phyloP scores from a whole-genome alignment of 345 rosid genomes.

The Brassica incana region DNA sequence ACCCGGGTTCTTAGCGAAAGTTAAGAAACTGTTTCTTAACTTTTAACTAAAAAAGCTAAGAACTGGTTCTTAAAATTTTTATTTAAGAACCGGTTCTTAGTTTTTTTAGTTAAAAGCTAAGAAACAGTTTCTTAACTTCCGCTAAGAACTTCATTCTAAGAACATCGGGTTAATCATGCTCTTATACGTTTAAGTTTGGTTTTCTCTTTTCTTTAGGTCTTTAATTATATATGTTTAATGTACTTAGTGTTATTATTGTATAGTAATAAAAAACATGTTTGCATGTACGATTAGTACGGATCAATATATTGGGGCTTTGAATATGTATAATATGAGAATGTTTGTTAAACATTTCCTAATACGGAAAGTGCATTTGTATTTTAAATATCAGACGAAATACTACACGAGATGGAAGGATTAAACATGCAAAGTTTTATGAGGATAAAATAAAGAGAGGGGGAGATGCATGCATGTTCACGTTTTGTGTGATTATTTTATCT shows the following conservation, averaged over 20 bases:
- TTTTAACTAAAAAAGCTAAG: no score
- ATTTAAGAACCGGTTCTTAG: no score
- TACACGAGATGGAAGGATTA: constrained; percentile 18
- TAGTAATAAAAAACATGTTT: not conserved
- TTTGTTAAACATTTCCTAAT: not conserved
- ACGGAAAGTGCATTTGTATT: constrained; percentile 19
- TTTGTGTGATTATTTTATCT: not conserved
- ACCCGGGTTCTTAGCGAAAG: no score
- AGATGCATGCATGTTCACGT: constrained; percentile 31
- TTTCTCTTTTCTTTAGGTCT: not conserved
- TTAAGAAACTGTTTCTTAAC: no score
- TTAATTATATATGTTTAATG: not conserved
- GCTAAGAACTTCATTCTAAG: no score
- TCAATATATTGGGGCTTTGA: not conserved
- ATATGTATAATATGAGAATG: not conserved
- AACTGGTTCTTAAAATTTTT: no score
- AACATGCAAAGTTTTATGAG: constrained; percentile 11
- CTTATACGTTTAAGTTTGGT: not conserved
- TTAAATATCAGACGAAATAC: constrained; percentile 1
- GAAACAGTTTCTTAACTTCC: no score
- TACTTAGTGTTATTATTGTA: not conserved
- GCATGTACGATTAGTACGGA: constrained; percentile 24
- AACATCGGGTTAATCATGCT: no score
- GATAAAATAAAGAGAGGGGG: constrained; percentile 10
- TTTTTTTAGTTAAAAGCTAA: no score